Conservation (phyloP, 2,329 filamentous ascomycete genomes). For the Penicillium paneum region DNA sequence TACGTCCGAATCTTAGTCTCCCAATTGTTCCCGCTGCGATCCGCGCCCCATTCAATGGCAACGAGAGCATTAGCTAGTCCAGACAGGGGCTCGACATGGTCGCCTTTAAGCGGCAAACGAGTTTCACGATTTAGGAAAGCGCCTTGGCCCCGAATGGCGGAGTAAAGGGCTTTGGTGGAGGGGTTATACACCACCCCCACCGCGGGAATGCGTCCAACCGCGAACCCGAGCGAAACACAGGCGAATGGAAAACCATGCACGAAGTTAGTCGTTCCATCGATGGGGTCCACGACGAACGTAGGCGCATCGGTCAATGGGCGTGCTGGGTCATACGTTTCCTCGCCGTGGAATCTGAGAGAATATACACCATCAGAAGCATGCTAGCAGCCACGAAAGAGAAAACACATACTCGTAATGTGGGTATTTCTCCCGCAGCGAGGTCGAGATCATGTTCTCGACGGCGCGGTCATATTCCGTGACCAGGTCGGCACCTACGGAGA, state of each 20-base stretch:
- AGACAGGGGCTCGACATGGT: conserved; percentile 44
- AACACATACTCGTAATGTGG: conserved; percentile 50
- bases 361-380: neutral
- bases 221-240: conserved; percentile 58
- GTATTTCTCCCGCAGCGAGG: conserved; percentile 50
- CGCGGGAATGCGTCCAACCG: conserved; percentile 48
- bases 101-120: conserved; percentile 47
- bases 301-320: conserved; percentile 51
- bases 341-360: conserved; percentile 51
- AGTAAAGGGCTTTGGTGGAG: conserved; percentile 55
- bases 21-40: conserved; percentile 57
- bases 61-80: conserved; percentile 53
- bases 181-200: conserved; percentile 63
- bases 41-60: conserved; percentile 60
- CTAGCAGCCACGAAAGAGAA: neutral
- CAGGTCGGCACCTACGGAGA: conserved; percentile 53
- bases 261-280: conserved; percentile 65
- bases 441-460: conserved; percentile 58
- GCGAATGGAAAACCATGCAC: conserved; percentile 60
- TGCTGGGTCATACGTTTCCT: conserved; percentile 59
- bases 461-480: conserved; percentile 63
- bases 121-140: conserved; percentile 45
- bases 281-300: conserved; percentile 63
- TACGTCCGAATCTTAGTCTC: conserved; percentile 57
- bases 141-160: conserved; percentile 55